Conservation (phyloP, 306 rosid genomes). For the Glycine latifolia region DNA sequence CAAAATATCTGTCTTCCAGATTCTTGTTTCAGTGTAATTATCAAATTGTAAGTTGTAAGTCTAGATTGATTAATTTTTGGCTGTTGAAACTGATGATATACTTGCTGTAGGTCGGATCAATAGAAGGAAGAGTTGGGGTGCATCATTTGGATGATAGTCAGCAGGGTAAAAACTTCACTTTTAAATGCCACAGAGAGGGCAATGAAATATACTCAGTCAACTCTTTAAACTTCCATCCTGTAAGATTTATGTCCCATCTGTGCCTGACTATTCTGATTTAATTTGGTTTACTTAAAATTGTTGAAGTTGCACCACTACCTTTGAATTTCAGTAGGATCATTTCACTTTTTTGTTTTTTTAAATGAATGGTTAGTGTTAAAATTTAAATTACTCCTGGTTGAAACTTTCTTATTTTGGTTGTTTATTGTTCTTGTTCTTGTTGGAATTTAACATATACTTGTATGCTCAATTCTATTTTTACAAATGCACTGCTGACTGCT, state of each 20-base stretch:
- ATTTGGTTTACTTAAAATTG: constrained; percentile 6
- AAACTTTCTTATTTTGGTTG: too few relatives aligned
- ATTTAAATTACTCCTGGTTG: too few relatives aligned
- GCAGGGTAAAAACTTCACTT: constrained; percentile 86
- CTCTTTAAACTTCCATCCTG: constrained; percentile 95
- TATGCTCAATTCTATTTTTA: constrained; percentile 27
- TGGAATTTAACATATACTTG: neutral
- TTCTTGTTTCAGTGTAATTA: constrained; percentile 21
- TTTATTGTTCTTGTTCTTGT: too few relatives aligned
- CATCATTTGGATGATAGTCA: constrained; percentile 88
- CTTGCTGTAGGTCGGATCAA: constrained; percentile 79
- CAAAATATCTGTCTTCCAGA: constrained; percentile 17
- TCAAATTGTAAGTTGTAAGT: constrained; percentile 30
- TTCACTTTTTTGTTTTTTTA: neutral
- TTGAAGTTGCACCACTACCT: constrained; percentile 25
- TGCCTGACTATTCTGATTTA: constrained; percentile 32
- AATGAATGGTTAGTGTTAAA: constrained; percentile 1
- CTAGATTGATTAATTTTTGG: constrained; percentile 33
- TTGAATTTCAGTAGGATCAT: constrained; percentile 15
- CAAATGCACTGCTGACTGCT: constrained; percentile 1
- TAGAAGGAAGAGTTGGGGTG: constrained; percentile 98
- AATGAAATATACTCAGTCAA: constrained; percentile 88
- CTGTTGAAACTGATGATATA: constrained; percentile 46
- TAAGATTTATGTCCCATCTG: constrained; percentile 55
- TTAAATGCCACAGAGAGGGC: constrained; percentile 95